phyloP scores from a whole-genome alignment of 768 basidiomycete species.

The Russula sp. region DNA sequence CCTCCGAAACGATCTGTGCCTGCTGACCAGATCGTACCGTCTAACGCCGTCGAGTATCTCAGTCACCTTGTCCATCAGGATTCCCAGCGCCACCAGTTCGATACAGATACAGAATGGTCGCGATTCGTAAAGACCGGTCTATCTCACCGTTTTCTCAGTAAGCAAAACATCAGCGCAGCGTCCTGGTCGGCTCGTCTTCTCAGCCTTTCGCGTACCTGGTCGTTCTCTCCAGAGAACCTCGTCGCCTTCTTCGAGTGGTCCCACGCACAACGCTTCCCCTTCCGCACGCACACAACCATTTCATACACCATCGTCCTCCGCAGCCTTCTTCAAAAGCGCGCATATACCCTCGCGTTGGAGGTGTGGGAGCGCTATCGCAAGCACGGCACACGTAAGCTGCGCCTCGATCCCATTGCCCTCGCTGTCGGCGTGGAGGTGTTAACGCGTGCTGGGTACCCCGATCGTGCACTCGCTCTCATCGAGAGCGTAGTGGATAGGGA shows the following conservation, averaged over 20 bases:
- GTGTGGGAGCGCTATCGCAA: slow-evolving; percentile 17
- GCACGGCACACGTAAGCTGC: slow-evolving; percentile 18
- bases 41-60: slow-evolving; percentile 11
- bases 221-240: slow-evolving; percentile 28
- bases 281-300: slow-evolving; percentile 35
- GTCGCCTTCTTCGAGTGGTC: slow-evolving; percentile 34
- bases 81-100: neutral
- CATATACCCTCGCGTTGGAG: slow-evolving; percentile 34
- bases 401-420: slow-evolving; percentile 42
- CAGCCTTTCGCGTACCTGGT: slow-evolving; percentile 5
- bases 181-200: slow-evolving; percentile 14
- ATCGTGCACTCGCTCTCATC: slow-evolving; percentile 45
- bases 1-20: neutral
- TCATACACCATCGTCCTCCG: slow-evolving; percentile 50
- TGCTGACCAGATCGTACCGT: neutral
- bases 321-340: slow-evolving; percentile 41
- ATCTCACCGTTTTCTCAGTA: slow-evolving; percentile 4
- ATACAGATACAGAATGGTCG: slow-evolving; percentile 9
- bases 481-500: slow-evolving; percentile 27
- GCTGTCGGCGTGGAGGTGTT: slow-evolving; percentile 45
- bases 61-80: slow-evolving; percentile 11
- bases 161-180: neutral
- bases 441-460: slow-evolving; percentile 36
- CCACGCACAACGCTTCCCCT: slow-evolving; percentile 23
- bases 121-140: neutral